Evolutionary conservation across 305 asterid species (phyloP).

Genomic region (Fraxinus angustifolia): DNA sequence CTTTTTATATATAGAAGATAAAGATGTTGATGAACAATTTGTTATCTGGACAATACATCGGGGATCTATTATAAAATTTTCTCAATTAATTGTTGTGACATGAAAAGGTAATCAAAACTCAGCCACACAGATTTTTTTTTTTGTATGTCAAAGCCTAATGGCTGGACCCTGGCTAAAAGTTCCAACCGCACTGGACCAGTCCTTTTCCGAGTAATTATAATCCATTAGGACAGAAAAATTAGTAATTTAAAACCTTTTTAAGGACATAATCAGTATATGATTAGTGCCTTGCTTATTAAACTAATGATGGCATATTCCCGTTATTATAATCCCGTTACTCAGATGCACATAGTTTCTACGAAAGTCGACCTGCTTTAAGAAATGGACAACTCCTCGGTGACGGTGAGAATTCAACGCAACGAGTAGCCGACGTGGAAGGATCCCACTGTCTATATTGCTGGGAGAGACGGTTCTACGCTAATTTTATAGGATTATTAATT

Average conservation of each 20-base stretch:
- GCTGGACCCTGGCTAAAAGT: background rate
- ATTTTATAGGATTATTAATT: too few species aligned
- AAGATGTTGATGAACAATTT: background rate
- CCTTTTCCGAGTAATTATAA: conserved; percentile 21
- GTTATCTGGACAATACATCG: background rate
- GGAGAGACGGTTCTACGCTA: background rate
- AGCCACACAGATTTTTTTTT: background rate
- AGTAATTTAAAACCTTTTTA: conserved; percentile 9
- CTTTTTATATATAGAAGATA: too few species aligned
- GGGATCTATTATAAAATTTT: background rate
- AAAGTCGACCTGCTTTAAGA: background rate
- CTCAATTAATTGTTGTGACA: background rate
- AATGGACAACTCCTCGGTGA: background rate
- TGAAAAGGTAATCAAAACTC: background rate
- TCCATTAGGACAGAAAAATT: conserved; percentile 20
- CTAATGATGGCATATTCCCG: background rate
- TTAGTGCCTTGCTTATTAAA: conserved; percentile 12
- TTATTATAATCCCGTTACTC: background rate
- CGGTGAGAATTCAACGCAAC: background rate
- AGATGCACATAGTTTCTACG: background rate
- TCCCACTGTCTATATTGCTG: background rate
- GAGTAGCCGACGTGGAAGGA: background rate
- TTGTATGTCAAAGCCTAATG: background rate
- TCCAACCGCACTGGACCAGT: conserved; percentile 17
- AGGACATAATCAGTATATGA: conserved; percentile 12